Percentiles rank a stretch among this genome's conserved stretches.
phyloP scores from a whole-genome alignment of 176 grass and related monocot genomes.

The Zea mays region Zm-B73-REFERENCE-NAM-5.0 NC_050096.1:199281501-199282000 shows the following conservation, averaged over 20 bases:
- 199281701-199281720: not conserved
- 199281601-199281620: no score
- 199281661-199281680: not conserved
- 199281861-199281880: slow-evolving; percentile 17
- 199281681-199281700: slow-evolving; percentile 17
- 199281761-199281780: not conserved
- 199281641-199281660: not conserved
- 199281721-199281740: slow-evolving; percentile 31
- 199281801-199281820: slow-evolving; percentile 26
- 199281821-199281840: not conserved
- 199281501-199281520: no score
- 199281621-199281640: no score
- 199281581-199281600: no score
- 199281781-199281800: slow-evolving; percentile 15
- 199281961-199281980: slow-evolving; percentile 34
- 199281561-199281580: no score
- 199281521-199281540: no score
- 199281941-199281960: slow-evolving; percentile 39
- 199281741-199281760: slow-evolving; percentile 17
- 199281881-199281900: slow-evolving; percentile 20
- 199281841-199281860: slow-evolving; percentile 34
- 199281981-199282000: slow-evolving; percentile 8
- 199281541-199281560: no score
- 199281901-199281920: slow-evolving; percentile 13
- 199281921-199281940: slow-evolving; percentile 42